Evolutionary conservation across 2,329 filamentous ascomycete species (phyloP), one percentile per base, ranked within the genome.

Genomic region (Penicillium sclerotigenum): DNA sequence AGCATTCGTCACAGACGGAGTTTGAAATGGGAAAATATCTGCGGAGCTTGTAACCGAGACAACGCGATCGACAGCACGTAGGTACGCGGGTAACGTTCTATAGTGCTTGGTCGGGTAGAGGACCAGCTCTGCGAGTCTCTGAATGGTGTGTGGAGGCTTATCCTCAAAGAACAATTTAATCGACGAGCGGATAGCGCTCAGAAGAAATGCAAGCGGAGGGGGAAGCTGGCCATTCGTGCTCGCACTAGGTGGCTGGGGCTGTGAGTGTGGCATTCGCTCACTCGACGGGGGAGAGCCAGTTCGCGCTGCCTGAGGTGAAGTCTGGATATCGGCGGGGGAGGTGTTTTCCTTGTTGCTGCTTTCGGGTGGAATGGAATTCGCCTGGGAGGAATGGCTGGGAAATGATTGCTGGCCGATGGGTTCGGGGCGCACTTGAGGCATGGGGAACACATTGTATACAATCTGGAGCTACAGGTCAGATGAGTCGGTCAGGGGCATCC

Each of bases 31-130:
- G 69, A 96, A 99, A 55, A 86, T 80, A 61, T 89, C 87, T 20
- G 87, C 84, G 26, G 87, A 83, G 36, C 90, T 96, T 11, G 91
- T 95, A 54, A 99, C 94, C 54, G 89, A 91, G 24, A 97, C 86
- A 22, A 96, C 88, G 54, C 94, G 87, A 71, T 97, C 91, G 47
- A 97, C 83, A 3, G 94, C 94, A 65, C 94, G 89, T 11, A 99
- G 84, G 72, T 94, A 99, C 11, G 91, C 83, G 0, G 90, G 85
- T 3, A 97, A 81, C 51, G 86, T 88, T 59, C 83, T 85, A 77
- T 97, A 97, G 74, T 96, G 89, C 53, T 82, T 81, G 58, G 80
- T 87, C 1, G 94, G 94, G 26, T 81, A 76, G 34, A 96, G 80
- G 5, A 96, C 79, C 29, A 97, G 86, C 78, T 99, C 94, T 22